Evolutionary conservation across 2,329 filamentous ascomycete genomes (phyloP).

Genomic region (Ophiostoma montium): DNA sequence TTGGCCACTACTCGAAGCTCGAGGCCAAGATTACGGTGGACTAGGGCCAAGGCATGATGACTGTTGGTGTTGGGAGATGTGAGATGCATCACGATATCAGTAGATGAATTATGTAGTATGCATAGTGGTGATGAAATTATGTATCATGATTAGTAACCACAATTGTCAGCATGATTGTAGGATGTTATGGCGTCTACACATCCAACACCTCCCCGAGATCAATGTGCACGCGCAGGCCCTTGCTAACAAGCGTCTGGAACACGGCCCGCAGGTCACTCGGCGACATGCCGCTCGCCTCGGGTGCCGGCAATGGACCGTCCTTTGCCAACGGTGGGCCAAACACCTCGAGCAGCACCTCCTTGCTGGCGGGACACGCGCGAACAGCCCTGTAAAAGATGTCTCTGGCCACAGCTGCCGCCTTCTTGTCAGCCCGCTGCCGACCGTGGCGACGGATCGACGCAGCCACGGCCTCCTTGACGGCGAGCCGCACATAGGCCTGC

Average conservation of each 20-base stretch:
- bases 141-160: too few species aligned
- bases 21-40: constrained; percentile 77
- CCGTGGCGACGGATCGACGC: constrained; percentile 10
- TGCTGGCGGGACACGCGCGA: constrained; percentile 34
- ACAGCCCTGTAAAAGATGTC: constrained; percentile 35
- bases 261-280: constrained; percentile 34
- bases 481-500: constrained; percentile 34
- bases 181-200: too few species aligned
- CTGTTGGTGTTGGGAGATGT: too few species aligned
- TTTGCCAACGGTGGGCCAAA: constrained; percentile 21
- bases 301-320: too few species aligned
- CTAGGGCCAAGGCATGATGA: too few species aligned
- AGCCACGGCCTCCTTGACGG: constrained; percentile 5
- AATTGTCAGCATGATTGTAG: too few species aligned
- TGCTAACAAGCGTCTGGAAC: constrained; percentile 11
- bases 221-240: constrained; percentile 14
- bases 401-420: constrained; percentile 20
- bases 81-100: too few species aligned
- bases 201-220: constrained; percentile 11
- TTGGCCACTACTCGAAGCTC: constrained; percentile 67
- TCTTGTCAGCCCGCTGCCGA: constrained; percentile 4
- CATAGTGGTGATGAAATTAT: too few species aligned
- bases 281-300: constrained; percentile 24
- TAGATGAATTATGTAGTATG: too few species aligned
- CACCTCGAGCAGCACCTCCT: constrained; percentile 35